Percentiles rank a stretch among this genome's conserved stretches.
These are phyloP conservation scores for Dryadomyces sulphureus DNA, from an alignment of 2,329 filamentous ascomycete genomes.

Conservation along the genomic window DNA sequence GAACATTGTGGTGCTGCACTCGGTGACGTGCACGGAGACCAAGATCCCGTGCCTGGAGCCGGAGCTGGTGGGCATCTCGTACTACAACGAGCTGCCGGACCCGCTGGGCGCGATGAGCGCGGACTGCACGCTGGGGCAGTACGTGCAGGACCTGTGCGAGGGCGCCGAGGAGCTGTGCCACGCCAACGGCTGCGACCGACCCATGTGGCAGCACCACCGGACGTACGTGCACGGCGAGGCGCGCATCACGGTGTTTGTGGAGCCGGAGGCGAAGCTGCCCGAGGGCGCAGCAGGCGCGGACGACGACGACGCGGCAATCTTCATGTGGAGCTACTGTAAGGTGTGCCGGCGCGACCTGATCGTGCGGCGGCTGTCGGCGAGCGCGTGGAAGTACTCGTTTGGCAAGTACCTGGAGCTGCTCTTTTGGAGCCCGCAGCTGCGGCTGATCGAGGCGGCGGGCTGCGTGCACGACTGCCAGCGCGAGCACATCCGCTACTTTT, in stretches of 20 bases:
- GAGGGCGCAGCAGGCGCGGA: conserved; percentile 15
- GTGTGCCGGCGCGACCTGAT: conserved; percentile 82
- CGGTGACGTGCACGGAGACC: conserved; percentile 81
- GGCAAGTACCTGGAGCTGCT: conserved; percentile 96
- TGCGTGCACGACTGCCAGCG: conserved; percentile 88
- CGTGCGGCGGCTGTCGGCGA: conserved; percentile 80
- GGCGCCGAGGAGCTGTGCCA: conserved; percentile 64
- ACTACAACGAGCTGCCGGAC: conserved; percentile 79
- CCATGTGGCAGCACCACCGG: conserved; percentile 83
- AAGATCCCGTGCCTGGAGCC: conserved; percentile 89
- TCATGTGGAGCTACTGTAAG: conserved; percentile 98
- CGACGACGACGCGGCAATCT: conserved; percentile 50
- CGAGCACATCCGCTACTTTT: conserved; percentile 87
- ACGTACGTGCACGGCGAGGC: conserved; percentile 96
- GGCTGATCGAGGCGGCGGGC: conserved; percentile 44
- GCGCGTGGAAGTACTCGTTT: conserved; percentile 96
- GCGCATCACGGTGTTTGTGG: conserved; percentile 80
- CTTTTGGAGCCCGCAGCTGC: conserved; percentile 83
- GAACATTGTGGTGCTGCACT: conserved; percentile 89
- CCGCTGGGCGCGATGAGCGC: conserved; percentile 51
- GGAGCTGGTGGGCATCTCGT: conserved; percentile 76
- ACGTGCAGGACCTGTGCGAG: conserved; percentile 78
- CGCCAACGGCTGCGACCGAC: conserved; percentile 72
- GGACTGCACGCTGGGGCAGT: conserved; percentile 88
- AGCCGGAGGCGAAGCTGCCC: conserved; percentile 39